Base-by-base conservation (phyloP, 2,329 filamentous ascomycete genomes). In the Venturia effusa region DNA sequence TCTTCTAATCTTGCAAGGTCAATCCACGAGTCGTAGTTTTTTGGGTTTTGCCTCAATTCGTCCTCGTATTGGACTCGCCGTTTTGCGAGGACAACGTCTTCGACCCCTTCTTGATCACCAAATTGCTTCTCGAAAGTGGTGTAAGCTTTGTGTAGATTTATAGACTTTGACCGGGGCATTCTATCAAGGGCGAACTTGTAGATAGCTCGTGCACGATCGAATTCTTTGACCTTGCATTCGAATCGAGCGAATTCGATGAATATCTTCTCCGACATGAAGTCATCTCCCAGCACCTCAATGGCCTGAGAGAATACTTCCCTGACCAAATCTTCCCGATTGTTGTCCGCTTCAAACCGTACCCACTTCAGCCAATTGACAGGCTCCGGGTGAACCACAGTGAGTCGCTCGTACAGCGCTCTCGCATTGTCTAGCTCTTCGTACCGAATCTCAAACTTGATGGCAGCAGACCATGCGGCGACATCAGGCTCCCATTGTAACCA, bases 401-500 rank as follows among this genome's bases (percentile, higher is more conserved):
- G 97, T 34, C 90, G 83, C 72, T 90, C 85, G 73, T 95, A 97
- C 68, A 99, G 93, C 55, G 88, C 87, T 45, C 94, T 83, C n/a
- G 92, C 93, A 65, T 92, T 82, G 66, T 96, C 91, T 71, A 88
- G 94, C 74, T 99, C 94, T 70, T 87, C 88, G 73, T 97, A 97
- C 65, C 94, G 82, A 80, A 96, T 97, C 80, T 99, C 94, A 66
- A 99, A 77, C 78, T 97, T 97, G 77, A 99, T 96, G 74, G 97
- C 97, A 54, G 93, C 88, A 69, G 87, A 87, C 94, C 94, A 99
- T 0, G 93, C 94, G 54, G 89, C 87, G 82, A 97, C 93, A 69
- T 97, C 92, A 0, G 94, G 94, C 74, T 96, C 91, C 94, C 94
- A 99, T 67, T 89, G 88, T 88, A 99, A 93, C 94, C 94, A 99